A percentile compares a stretch with the other conserved stretches of the same genome.
These are phyloP conservation scores for Primulina eburnea DNA, from an alignment of 257 asterid genomes.

Conservation along the genomic window DNA sequence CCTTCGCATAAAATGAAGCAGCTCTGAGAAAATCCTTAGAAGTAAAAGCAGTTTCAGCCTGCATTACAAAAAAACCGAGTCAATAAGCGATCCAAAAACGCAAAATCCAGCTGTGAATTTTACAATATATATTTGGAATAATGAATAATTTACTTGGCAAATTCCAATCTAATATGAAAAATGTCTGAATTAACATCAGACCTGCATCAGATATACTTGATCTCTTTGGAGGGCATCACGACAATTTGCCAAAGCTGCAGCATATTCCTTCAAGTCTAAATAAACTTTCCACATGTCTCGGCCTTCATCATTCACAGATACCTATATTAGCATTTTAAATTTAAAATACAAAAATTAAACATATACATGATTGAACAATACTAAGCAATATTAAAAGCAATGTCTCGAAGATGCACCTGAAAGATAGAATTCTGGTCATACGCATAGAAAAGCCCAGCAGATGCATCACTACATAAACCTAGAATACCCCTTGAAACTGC, in stretches of 20 bases:
- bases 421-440: slow-evolving; percentile 88
- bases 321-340: slow-evolving; percentile 45
- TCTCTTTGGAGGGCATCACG: slow-evolving; percentile 93
- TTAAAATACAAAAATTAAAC: slow-evolving; percentile 14
- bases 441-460: slow-evolving; percentile 97
- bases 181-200: slow-evolving; percentile 29
- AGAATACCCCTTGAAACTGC: slow-evolving; percentile 73
- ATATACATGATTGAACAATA: slow-evolving; percentile 12
- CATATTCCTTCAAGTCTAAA: slow-evolving; percentile 79
- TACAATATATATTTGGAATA: slow-evolving; percentile 9
- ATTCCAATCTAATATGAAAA: slow-evolving; percentile 10
- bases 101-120: slow-evolving; percentile 8
- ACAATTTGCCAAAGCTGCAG: slow-evolving; percentile 88
- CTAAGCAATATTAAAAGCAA: slow-evolving; percentile 22
- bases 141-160: slow-evolving; percentile 8
- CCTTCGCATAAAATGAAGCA: slow-evolving; percentile 94
- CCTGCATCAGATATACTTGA: slow-evolving; percentile 97
- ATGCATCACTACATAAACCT: slow-evolving; percentile 96
- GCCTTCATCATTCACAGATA: slow-evolving; percentile 93
- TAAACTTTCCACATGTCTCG: slow-evolving; percentile 99
- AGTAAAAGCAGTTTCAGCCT: slow-evolving; percentile 94
- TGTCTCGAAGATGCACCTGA: slow-evolving; percentile 55
- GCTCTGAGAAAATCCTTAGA: slow-evolving; percentile 91
- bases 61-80: slow-evolving; percentile 35
- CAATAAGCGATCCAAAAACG: slow-evolving; percentile 20